Evolutionary conservation across 2,329 filamentous ascomycete species (phyloP), one percentile per base, ranked within the genome.

Genomic region (Fusarium nematophilum): DNA sequence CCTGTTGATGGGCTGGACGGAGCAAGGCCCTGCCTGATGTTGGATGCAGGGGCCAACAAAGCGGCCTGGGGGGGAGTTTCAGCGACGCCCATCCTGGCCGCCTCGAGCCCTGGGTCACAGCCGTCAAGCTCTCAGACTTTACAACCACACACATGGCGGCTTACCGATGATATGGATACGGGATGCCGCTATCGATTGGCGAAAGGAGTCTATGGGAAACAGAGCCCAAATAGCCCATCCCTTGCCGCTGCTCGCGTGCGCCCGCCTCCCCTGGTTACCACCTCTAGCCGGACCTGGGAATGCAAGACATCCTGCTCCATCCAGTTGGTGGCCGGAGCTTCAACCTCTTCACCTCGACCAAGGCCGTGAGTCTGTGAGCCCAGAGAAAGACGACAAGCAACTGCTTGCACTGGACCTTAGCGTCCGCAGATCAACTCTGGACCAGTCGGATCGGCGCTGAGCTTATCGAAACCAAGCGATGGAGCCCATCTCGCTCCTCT

Each of bases 321-420:
- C 13, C n/a, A 40, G 59, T 60, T n/a, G n/a, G n/a, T n/a, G 59
- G 59, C 51, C 64, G 60, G 55, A 59, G 27, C 27, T 37, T 34
- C 10, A 13, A 30, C 23, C 15, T 25, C 8, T 11, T 18, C 3
- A 30, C n/a, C n/a, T n/a, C n/a, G n/a, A n/a, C n/a, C n/a, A n/a
- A n/a, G n/a, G n/a, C n/a, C n/a, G n/a, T n/a, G n/a, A n/a, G n/a
- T n/a, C n/a, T n/a, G n/a, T n/a, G n/a, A n/a, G n/a, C n/a, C n/a
- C n/a, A n/a, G n/a, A n/a, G n/a, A n/a, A n/a, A n/a, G n/a, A n/a
- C n/a, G n/a, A n/a, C n/a, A 48, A 17, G 21, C 56, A 40, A 64
- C 61, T 53, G 50, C 59, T 57, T 64, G 56, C 59, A 64, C 64
- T 30, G 25, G 43, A 63, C 29, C 60, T 37, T 42, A 57, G 56